These are phyloP conservation scores for Onygena corvina DNA, from an alignment of 2,329 filamentous ascomycete genomes.

Conservation along the genomic window DNA sequence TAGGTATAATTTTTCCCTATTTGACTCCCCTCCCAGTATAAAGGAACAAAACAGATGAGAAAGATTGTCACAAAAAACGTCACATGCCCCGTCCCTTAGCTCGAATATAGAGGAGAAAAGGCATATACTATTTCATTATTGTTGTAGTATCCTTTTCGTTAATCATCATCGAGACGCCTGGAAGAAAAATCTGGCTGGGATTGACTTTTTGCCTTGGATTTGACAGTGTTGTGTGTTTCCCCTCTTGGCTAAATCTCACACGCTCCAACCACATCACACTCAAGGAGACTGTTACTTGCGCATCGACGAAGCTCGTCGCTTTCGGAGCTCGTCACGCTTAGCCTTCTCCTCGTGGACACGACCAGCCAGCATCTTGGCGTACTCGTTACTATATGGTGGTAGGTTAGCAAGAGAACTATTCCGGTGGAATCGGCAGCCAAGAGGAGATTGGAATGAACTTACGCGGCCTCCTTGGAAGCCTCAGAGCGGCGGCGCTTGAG, in stretches of 20 bases:
- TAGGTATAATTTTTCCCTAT: conserved; percentile 7
- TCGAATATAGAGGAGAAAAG: neutral
- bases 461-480: conserved; percentile 96
- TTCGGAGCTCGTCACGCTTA: conserved; percentile 84
- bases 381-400: conserved; percentile 64
- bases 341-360: conserved; percentile 93
- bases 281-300: conserved; percentile 51
- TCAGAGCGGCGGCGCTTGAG: conserved; percentile 97
- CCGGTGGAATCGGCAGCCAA: conserved; percentile 4
- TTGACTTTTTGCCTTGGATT: conserved; percentile 3
- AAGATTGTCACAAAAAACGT: conserved; percentile 4
- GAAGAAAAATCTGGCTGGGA: neutral
- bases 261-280: conserved; percentile 10
- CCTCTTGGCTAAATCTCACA: conserved; percentile 3
- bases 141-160: conserved; percentile 8
- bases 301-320: conserved; percentile 94
- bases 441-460: conserved; percentile 43
- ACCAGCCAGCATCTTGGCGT: conserved; percentile 90
- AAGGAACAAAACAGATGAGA: conserved; percentile 7
- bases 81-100: neutral
- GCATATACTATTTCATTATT: conserved; percentile 2
- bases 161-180: conserved; percentile 5
- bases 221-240: conserved; percentile 2
- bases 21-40: conserved; percentile 7
- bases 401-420: conserved; percentile 6